Base-by-base conservation (phyloP, 129 eudicot genomes). In the Flaveria ramosissima region DNA sequence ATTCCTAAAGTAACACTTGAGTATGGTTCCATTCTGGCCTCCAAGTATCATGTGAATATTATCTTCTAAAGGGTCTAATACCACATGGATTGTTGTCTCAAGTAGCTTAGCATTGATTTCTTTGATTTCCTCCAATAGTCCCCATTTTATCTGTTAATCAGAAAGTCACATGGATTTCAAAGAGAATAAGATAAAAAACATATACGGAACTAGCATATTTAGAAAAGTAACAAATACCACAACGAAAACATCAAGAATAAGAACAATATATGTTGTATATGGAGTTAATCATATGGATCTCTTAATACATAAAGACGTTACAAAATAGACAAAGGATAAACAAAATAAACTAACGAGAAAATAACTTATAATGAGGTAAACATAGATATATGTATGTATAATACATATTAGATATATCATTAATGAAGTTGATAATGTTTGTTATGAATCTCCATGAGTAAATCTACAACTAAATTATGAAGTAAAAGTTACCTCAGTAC, bases 51-150 rank as follows among this genome's bases (percentile, higher is more conserved):
- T 23, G 46, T 24, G 68, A 2, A 39, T 24, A 19, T 41, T 55
- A 2, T 21, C 64, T n/a, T 43, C 47, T 17, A 43, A 3, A n/a
- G 77, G 13, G 24, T 77, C 71, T 9, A 42, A 32, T 57, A 68
- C 65, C 32, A 69, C 74, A 32, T 76, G 76, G 62, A 77, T 53
- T 14, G 70, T 61, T 12, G 84, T 79, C 72, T 86, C 81, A 15
- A 83, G 68, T 32, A 83, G 75, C 60, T 57, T 76, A 0, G 55
- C 43, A 57, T 86, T 83, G 11, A 73, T 60, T 42, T 83, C 79
- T 80, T 70, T 83, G 26, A 86, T 80, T 53, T 83, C 89, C 8
- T 72, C 59, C 70, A 73, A 3, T 36, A 86, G 19, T 21, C 16
- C 19, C 51, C 74, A 23, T 20, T 20, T 76, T 30, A 36, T 39